Evolutionary conservation across 306 rosid species (phyloP).

Genomic region (Acacia crassicarpa): DNA sequence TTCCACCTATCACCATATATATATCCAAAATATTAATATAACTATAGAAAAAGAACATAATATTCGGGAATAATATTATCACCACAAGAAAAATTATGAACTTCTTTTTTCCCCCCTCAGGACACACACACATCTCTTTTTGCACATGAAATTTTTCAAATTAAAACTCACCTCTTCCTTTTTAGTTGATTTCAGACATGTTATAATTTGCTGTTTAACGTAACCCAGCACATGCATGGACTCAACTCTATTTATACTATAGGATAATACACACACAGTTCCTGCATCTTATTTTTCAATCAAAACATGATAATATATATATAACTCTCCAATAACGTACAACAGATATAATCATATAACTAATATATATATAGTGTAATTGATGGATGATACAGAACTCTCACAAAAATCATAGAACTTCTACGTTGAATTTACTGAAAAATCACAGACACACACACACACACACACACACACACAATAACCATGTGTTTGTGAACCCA

Average conservation of each 20-base stretch:
- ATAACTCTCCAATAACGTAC: not conserved
- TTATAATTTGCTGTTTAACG: not conserved
- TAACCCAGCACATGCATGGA: conserved; percentile 27
- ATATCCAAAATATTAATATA: too few species aligned
- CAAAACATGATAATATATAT: not conserved
- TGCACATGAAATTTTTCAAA: not conserved
- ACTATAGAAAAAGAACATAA: too few species aligned
- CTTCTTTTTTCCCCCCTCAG: too few species aligned
- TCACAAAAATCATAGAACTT: not conserved
- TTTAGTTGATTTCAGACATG: conserved; percentile 15
- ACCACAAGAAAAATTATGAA: too few species aligned
- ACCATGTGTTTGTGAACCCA: too few species aligned
- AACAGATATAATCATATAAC: not conserved
- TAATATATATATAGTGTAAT: not conserved
- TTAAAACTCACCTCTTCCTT: conserved; percentile 47
- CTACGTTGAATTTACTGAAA: not conserved
- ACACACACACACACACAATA: too few species aligned
- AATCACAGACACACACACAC: not conserved
- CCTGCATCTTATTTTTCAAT: not conserved
- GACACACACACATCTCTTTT: too few species aligned
- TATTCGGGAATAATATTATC: too few species aligned
- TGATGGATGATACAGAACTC: not conserved
- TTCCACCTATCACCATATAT: conserved; percentile 31
- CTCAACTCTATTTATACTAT: conserved; percentile 22
- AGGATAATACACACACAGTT: not conserved